Base-by-base conservation (phyloP, 305 asterid species). In the Andrographis paniculata region DNA sequence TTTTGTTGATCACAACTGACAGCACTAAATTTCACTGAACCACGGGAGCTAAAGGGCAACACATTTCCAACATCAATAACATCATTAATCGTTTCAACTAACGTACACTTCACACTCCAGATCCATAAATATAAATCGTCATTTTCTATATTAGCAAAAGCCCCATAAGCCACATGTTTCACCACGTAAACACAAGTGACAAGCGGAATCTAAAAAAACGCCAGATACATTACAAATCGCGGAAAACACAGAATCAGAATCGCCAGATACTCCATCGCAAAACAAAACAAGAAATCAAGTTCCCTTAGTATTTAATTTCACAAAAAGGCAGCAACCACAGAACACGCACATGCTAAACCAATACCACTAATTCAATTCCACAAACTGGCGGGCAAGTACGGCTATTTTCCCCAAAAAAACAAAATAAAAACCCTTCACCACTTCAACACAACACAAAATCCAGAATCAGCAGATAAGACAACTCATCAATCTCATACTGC, bases 181-280 rank as follows among this genome's bases (percentile, higher is more conserved):
- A 40, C 1, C 45, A 52, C 45, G 43, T 56, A 60, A 61, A 53
- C 71, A 63, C 51, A 57, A 53, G 46, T 52, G 42, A 44, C 44
- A 48, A 45, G 43, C 61, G 56, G 35, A 63, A 59, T 41, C 22
- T 37, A n/a, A 18, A 36, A 20, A 58, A 36, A 16, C 45, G 56
- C 50, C 9, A 14, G 27, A 18, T 15, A 35, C 5, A 35, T 30
- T 43, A n/a, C n/a, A n/a, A n/a, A n/a, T n/a, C n/a, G n/a, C n/a
- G n/a, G n/a, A n/a, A n/a, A n/a, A n/a, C n/a, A n/a, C n/a, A n/a
- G n/a, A n/a, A n/a, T n/a, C n/a, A 36, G 17, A 58, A 36, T 16
- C 45, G 56, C 50, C 9, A 14, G 27, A 18, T 15, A 35, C 5
- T 24, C 22, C 39, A 55, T 44, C 37, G 16, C 50, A 24, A 24